Evolutionary conservation across 2,329 filamentous ascomycete species (phyloP).

Genomic region (Aspergillus viridinutans): DNA sequence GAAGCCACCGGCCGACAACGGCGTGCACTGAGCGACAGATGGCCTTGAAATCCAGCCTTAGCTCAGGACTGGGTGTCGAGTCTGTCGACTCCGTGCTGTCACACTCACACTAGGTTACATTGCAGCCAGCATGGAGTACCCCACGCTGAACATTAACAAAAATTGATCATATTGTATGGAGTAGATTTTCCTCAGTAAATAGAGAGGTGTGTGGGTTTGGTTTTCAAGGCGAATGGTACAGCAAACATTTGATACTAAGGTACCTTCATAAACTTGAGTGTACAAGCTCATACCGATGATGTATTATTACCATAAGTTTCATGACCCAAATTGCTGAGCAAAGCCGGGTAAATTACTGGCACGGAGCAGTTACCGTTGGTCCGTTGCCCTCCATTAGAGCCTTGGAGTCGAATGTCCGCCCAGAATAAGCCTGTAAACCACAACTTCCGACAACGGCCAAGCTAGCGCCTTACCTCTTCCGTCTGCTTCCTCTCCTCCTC

Average conservation of each 20-base stretch:
- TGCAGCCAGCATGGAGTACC: slow-evolving; percentile 3
- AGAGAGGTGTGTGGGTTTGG: no score
- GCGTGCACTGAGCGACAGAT: slow-evolving; percentile 11
- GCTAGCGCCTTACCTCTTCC: slow-evolving; percentile 15
- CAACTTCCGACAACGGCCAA: slow-evolving; percentile 31
- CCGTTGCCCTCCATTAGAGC: not conserved
- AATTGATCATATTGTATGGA: not conserved
- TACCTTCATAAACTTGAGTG: not conserved
- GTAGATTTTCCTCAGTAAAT: not conserved
- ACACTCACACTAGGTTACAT: slow-evolving; percentile 10
- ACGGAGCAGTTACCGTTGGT: slow-evolving; percentile 16
- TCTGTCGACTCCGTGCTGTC: not conserved
- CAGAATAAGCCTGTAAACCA: slow-evolving; percentile 10
- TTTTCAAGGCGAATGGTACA: not conserved
- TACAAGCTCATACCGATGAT: slow-evolving; percentile 15
- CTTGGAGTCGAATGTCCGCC: slow-evolving; percentile 9
- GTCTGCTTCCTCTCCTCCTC: slow-evolving; percentile 2
- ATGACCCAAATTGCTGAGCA: not conserved
- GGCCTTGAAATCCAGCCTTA: not conserved
- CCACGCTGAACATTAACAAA: slow-evolving; percentile 8
- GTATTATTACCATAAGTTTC: slow-evolving; percentile 12
- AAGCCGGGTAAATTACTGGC: slow-evolving; percentile 19
- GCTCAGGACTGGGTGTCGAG: not conserved
- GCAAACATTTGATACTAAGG: not conserved
- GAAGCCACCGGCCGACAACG: slow-evolving; percentile 2